Base-by-base conservation (phyloP, 2,329 filamentous ascomycete genomes). In the Colletotrichum australisinense region DNA sequence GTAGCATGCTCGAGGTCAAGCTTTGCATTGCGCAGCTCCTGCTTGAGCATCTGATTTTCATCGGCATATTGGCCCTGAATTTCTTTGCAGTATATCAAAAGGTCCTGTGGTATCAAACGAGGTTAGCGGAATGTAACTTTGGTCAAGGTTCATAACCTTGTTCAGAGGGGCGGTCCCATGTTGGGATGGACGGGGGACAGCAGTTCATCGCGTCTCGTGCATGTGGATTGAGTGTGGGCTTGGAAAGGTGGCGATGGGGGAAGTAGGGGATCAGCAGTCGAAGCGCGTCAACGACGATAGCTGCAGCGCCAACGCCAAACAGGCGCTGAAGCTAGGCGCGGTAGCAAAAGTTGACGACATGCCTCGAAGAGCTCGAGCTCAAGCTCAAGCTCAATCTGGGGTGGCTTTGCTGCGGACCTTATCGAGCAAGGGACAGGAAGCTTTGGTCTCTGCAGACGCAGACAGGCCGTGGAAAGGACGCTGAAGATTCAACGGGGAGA, bases 1-100 rank as follows among this genome's bases (percentile, higher is more conserved):
- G 80, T 84, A n/a, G 88, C 84, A 78, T 88, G 84, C 8, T 83
- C 82, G 16, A 90, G 83, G 75, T 91, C 88, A 73, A 90, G 83
- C 64, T 85, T 82, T 42, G 82, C 78, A 75, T 88, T 82, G 56
- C 79, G 80, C 12, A 90, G 78, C 70, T 86, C 80, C 49, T 83
- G 79, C 57, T 74, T 76, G 5, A 91, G 81, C 9, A 76, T 77
- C 1, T 76, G 75, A 74, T 87, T 89, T 76, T 91, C 86, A 46
- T 81, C 77, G 26, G 81, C 82, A 4, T 88, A 78, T 6, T 71
- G 77, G 22, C 79, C 81, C 77, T 91, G 87, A 62, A 88, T 71
- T 16, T 77, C 76, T 72, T 89, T 83, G 74, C 80, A 80, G 75
- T 88, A 86, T 57, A 84, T 76, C 70, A 88, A 78, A 35, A 89